Evolutionary conservation across 2,329 filamentous ascomycete genomes (phyloP), one percentile per base, ranked within the genome.

Genomic region (Phoma sp.): DNA sequence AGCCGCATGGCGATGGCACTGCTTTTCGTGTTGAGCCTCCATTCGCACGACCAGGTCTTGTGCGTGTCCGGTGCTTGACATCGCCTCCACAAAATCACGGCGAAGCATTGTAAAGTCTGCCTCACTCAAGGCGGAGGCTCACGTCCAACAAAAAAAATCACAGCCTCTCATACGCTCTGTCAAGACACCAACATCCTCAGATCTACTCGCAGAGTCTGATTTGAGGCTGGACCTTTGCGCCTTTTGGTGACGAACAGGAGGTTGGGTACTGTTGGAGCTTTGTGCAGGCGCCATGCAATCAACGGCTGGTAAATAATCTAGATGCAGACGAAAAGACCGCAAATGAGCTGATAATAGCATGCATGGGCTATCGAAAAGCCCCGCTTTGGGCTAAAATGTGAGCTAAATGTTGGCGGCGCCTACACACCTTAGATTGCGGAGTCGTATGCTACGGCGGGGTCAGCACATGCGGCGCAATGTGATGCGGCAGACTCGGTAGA

Each of bases 1-100:
- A 74, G 68, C 71, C 71, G 71, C 70, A 72, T 66, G 48, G 56
- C 50, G 58, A 61, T 62, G 60, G 62, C 54, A 44, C 48, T 57
- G 43, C 38, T 53, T 59, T 55, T 66, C 61, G 70, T 69, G 68
- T 63, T 68, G 60, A 67, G 62, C 55, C 65, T 69, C 63, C 35
- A 72, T 73, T 69, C 62, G 72, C 57, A 58, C 63, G 51, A 40
- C 36, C 21, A 32, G 17, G 32, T 43, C 55, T 54, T 56, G 47
- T 38, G 36, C 17, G 35, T 58, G 64, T 64, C 65, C 61, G 57
- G 37, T 40, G 39, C 52, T 55, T 22, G 21, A 51, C 62, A 61
- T 54, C 32, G 61, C 63, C 64, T 66, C 60, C 63, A 65, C 45
- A 39, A 31, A 48, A 59, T 58, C 48, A 49, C 57, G 49, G 36